Base-by-base conservation (phyloP, 164 flowering plant species). In the Macadamia tetraphylla region DNA sequence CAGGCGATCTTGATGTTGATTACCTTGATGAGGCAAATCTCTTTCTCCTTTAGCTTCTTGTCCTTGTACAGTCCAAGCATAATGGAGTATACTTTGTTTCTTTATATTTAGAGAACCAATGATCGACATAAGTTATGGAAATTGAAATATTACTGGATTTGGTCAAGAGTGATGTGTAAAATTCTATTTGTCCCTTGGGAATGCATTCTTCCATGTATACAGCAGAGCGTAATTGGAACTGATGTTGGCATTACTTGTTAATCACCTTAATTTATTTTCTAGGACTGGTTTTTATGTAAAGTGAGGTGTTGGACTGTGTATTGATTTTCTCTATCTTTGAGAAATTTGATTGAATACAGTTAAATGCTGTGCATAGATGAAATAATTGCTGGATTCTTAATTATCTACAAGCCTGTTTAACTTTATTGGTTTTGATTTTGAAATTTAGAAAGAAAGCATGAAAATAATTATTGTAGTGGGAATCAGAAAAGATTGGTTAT, bases 1-100 rank as follows among this genome's bases (percentile, higher is more conserved):
- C 97, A 23, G 98, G 98, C 62, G 97, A 92, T 75, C 92, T 94
- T 58, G 98, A 94, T 71, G 94, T 78, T 60, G 98, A 94, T 85
- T 94, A 94, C 75, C 97, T 94, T 75, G 98, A 92, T 73, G 95
- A 90, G 97, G 98, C 81, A 79, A 74, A 12, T 29, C 63, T 69
- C 46, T 55, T 61, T 58, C 40, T 32, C 29, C 58, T 46, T n/a
- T 59, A 61, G 35, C 29, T 68, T 3, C 29, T 6, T 68, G 6
- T 31, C 17, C 12, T 18, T 68, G 12, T 49, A 11, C 17, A 17
- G n/a, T 61, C 13, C 17, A 35, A 35, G 40, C 13, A 57, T 5
- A 40, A 18, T 13, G 57, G 62, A 7, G 15, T 52, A 15, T 52
- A 29, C 52, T 53, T 4, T 53, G 57, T 53, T 12, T 46, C 13